Percentiles rank a stretch among this genome's conserved stretches.
These are phyloP conservation scores for Macaranga tanarius DNA, from an alignment of 441 rosid genomes.

Conservation along the genomic window DNA sequence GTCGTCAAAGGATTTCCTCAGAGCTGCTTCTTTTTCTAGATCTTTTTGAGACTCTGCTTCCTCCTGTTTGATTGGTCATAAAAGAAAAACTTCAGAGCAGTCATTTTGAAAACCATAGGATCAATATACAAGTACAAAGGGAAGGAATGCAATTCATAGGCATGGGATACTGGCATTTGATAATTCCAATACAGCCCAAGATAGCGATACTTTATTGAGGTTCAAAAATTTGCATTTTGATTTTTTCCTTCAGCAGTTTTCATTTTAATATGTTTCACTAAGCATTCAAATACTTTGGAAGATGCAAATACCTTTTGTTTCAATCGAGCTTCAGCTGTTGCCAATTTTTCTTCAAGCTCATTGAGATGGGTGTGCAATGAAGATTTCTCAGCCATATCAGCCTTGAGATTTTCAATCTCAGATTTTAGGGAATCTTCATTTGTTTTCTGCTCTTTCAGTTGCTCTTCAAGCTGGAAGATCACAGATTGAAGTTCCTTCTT, in stretches of 20 bases:
- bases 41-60: slow-evolving; percentile 49
- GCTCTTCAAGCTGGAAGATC: slow-evolving; percentile 60
- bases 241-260: slow-evolving; percentile 43
- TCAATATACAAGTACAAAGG: not conserved
- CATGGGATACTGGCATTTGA: not conserved
- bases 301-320: slow-evolving; percentile 53
- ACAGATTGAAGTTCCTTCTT: slow-evolving; percentile 71
- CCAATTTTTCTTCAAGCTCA: slow-evolving; percentile 62
- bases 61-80: slow-evolving; percentile 42
- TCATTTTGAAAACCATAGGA: not conserved
- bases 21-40: slow-evolving; percentile 52
- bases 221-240: slow-evolving; percentile 57
- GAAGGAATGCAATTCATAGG: not conserved
- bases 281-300: slow-evolving; percentile 24
- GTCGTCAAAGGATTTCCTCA: slow-evolving; percentile 61
- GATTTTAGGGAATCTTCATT: slow-evolving; percentile 47
- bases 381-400: slow-evolving; percentile 52
- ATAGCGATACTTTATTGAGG: slow-evolving; percentile 32
- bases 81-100: slow-evolving; percentile 2
- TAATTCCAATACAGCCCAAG: not conserved
- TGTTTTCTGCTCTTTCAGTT: slow-evolving; percentile 52
- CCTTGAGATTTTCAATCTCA: slow-evolving; percentile 58
- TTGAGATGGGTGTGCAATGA: slow-evolving; percentile 48
- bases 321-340: slow-evolving; percentile 43
- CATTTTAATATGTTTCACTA: slow-evolving; percentile 48